phyloP scores from a whole-genome alignment of 2,329 filamentous ascomycete species.

The Exophiala sp. region DNA sequence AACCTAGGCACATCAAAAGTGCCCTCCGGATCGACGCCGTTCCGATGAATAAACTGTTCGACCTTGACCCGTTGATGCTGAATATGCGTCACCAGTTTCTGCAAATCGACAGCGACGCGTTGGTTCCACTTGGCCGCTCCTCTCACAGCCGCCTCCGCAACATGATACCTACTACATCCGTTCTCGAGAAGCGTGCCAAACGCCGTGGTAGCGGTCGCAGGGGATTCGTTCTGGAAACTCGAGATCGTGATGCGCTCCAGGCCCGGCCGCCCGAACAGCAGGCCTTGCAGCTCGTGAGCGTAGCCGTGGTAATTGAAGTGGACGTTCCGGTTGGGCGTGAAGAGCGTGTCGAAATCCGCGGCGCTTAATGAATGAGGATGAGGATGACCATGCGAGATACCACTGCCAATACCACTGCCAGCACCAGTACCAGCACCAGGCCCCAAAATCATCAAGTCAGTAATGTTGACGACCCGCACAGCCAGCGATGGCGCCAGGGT shows the following conservation, averaged over 20 bases:
- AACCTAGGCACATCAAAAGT: not conserved
- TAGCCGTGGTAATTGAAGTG: slow-evolving; percentile 68
- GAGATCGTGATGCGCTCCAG: slow-evolving; percentile 51
- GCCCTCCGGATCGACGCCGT: slow-evolving; percentile 10
- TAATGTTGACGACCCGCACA: slow-evolving; percentile 60
- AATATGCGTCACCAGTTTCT: slow-evolving; percentile 8
- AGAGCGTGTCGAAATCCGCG: slow-evolving; percentile 51
- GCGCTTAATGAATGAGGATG: slow-evolving; percentile 55
- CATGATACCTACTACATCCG: slow-evolving; percentile 7
- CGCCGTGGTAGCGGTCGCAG: slow-evolving; percentile 56
- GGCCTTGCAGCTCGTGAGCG: slow-evolving; percentile 52
- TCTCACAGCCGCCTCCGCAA: slow-evolving; percentile 5
- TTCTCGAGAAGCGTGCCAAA: slow-evolving; percentile 8
- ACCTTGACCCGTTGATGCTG: slow-evolving; percentile 9
- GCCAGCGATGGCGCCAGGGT: slow-evolving; percentile 47
- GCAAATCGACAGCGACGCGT: slow-evolving; percentile 6
- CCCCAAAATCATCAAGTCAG: slow-evolving; percentile 58
- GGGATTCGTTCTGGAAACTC: slow-evolving; percentile 59
- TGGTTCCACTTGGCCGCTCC: slow-evolving; percentile 10
- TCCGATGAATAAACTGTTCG: slow-evolving; percentile 9
- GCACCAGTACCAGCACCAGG: too few species aligned
- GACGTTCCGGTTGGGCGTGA: slow-evolving; percentile 51
- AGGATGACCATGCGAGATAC: slow-evolving; percentile 35
- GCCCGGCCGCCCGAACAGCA: slow-evolving; percentile 54
- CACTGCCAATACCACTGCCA: too few species aligned